A percentile compares a stretch with the other conserved stretches of the same genome.
Evolutionary conservation across 1,284 basidiomycete species (phyloP).

Genomic region (Tilletia indica): DNA sequence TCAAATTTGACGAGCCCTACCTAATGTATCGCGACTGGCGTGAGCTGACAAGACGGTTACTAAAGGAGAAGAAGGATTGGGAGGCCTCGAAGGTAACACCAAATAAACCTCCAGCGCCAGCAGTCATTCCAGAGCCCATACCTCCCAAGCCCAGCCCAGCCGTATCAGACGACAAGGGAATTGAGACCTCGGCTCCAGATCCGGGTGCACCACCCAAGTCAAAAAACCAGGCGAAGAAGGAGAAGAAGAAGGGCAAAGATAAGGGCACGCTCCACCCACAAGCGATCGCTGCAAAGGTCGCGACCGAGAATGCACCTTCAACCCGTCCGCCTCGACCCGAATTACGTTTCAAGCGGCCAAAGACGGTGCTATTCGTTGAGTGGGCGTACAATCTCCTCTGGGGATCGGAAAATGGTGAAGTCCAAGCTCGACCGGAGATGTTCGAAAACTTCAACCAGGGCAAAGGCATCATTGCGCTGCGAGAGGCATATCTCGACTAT

Average conservation of each 20-base stretch:
- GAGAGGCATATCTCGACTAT: slow-evolving; percentile 78
- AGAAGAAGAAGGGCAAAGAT: slow-evolving; percentile 20
- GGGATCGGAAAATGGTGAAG: slow-evolving; percentile 62
- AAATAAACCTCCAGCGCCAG: not conserved
- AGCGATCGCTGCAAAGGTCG: not conserved
- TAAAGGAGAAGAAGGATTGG: slow-evolving; percentile 38
- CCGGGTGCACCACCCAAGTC: slow-evolving; percentile 17
- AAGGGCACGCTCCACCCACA: slow-evolving; percentile 1
- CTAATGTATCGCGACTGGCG: slow-evolving; percentile 98
- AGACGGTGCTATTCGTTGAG: slow-evolving; percentile 44
- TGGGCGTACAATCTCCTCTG: slow-evolving; percentile 51
- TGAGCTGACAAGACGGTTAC: slow-evolving; percentile 75
- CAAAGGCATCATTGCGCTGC: slow-evolving; percentile 77
- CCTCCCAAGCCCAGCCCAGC: not conserved
- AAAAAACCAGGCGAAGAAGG: slow-evolving; percentile 33
- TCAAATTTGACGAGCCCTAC: slow-evolving; percentile 98
- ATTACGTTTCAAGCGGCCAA: slow-evolving; percentile 37
- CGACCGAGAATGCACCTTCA: slow-evolving; percentile 8
- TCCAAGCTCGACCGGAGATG: slow-evolving; percentile 64
- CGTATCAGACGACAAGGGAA: not conserved
- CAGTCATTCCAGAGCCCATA: not conserved
- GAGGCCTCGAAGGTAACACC: slow-evolving; percentile 29
- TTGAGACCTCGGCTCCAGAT: not conserved
- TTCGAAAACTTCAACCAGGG: slow-evolving; percentile 71
- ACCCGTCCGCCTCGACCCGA: slow-evolving; percentile 29